phyloP scores from a whole-genome alignment of 192 early-diverging fungal genomes.

The Dispira simplex region DNA sequence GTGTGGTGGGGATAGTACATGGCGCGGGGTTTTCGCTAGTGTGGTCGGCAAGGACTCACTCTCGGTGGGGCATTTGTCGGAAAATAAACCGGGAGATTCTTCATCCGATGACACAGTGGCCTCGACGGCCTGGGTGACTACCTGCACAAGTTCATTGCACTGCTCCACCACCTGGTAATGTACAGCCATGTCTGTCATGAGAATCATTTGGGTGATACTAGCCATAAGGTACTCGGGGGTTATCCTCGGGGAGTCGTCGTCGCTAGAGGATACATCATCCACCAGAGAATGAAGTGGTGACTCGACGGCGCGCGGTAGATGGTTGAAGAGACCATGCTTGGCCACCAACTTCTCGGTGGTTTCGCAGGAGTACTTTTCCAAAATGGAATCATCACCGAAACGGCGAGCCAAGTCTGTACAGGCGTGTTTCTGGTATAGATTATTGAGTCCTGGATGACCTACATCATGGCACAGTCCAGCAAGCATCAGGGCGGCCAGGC shows the following conservation, averaged over 20 bases:
- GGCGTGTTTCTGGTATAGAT: slow-evolving; percentile 80
- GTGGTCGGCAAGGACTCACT: too few relatives aligned
- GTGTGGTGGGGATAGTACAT: not conserved
- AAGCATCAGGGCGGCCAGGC: slow-evolving; percentile 61
- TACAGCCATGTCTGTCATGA: slow-evolving; percentile 83
- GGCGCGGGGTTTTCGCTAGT: not conserved
- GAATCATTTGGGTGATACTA: slow-evolving; percentile 53
- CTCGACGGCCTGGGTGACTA: slow-evolving; percentile 16
- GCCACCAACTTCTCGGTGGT: slow-evolving; percentile 53
- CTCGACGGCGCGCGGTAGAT: slow-evolving; percentile 28
- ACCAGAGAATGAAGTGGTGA: slow-evolving; percentile 21
- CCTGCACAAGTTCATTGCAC: slow-evolving; percentile 25
- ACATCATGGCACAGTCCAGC: slow-evolving; percentile 85
- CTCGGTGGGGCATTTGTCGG: too few relatives aligned
- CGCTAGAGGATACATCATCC: not conserved
- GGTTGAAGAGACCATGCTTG: slow-evolving; percentile 55
- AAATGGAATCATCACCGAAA: slow-evolving; percentile 67
- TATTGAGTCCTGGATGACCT: slow-evolving; percentile 82
- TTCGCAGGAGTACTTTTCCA: slow-evolving; percentile 76
- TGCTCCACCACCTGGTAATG: slow-evolving; percentile 59
- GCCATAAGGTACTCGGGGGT: slow-evolving; percentile 21
- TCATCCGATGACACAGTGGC: slow-evolving; percentile 7
- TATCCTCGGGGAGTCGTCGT: too few relatives aligned
- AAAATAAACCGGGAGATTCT: not conserved
- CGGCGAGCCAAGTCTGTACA: slow-evolving; percentile 51